Percentiles rank a stretch among this genome's conserved stretches.
phyloP scores from a whole-genome alignment of 2,329 filamentous ascomycete species.

The Pyrenophora teres region DNA sequence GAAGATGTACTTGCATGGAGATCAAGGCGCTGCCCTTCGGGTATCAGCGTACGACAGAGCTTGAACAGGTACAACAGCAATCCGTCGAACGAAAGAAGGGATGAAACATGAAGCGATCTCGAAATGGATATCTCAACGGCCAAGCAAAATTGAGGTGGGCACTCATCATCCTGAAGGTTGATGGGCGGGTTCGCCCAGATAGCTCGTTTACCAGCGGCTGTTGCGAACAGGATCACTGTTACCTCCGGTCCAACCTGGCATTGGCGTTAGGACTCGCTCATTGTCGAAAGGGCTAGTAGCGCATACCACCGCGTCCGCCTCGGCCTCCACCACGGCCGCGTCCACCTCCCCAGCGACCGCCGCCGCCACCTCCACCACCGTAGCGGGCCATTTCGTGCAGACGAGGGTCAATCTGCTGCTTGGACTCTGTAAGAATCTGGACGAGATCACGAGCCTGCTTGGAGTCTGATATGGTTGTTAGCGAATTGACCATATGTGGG shows the following conservation, averaged over 20 bases:
- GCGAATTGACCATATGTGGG: constrained; percentile 9
- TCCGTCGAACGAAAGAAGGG: constrained; percentile 8
- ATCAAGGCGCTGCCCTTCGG: constrained; percentile 31
- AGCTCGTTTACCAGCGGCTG: constrained; percentile 46
- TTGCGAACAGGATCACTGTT: constrained; percentile 49
- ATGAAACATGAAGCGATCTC: constrained; percentile 17
- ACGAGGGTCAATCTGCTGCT: constrained; percentile 96
- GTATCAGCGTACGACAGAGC: constrained; percentile 38
- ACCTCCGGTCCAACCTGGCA: constrained; percentile 44
- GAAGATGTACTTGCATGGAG: constrained; percentile 14
- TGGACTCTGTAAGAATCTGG: constrained; percentile 88
- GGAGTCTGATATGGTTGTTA: constrained; percentile 51
- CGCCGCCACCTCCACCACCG: constrained; percentile 78
- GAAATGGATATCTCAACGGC: constrained; percentile 28
- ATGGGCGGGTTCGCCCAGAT: constrained; percentile 5
- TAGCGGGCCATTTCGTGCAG: constrained; percentile 96
- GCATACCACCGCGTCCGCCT: constrained; percentile 58
- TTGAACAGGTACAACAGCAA: constrained; percentile 16
- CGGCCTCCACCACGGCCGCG: constrained; percentile 70
- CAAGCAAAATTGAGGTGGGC: constrained; percentile 15
- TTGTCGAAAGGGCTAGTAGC: constrained; percentile 4
- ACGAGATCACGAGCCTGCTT: constrained; percentile 90
- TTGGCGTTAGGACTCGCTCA: constrained; percentile 21
- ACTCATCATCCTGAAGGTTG: constrained; percentile 11
- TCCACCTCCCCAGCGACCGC: constrained; percentile 68